Evolutionary conservation across 495 filamentous ascomycete genomes (phyloP).

Genomic region (Podospora appendiculata): DNA sequence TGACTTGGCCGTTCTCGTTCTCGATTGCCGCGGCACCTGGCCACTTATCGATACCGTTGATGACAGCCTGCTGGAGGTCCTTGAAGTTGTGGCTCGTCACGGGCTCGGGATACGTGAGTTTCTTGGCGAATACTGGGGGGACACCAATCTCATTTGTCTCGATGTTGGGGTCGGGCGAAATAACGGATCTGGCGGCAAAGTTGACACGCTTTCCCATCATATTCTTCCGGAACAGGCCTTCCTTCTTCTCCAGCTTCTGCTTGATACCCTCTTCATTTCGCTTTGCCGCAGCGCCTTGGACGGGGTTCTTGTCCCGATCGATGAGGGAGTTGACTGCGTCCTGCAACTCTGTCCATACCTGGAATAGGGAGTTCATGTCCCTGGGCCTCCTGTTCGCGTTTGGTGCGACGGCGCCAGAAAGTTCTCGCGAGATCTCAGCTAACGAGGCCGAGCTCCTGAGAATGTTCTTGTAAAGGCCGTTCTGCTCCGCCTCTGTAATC

Average conservation of each 20-base stretch:
- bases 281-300: constrained; percentile 63
- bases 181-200: constrained; percentile 94
- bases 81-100: constrained; percentile 96
- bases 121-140: constrained; percentile 91
- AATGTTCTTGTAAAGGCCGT: constrained; percentile 74
- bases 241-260: constrained; percentile 97
- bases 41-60: constrained; percentile 88
- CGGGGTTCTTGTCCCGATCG: constrained; percentile 75
- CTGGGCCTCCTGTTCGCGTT: constrained; percentile 31
- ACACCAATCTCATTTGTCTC: constrained; percentile 99
- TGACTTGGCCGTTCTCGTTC: constrained; percentile 86
- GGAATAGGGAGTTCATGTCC: constrained; percentile 36
- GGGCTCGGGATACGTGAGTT: constrained; percentile 93
- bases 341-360: constrained; percentile 73
- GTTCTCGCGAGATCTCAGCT: constrained; percentile 66
- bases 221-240: constrained; percentile 95
- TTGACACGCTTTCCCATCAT: constrained; percentile 99
- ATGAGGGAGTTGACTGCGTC: constrained; percentile 85
- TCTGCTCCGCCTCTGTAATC: constrained; percentile 78
- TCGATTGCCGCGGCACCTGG: constrained; percentile 92
- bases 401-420: constrained; percentile 35
- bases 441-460: constrained; percentile 62
- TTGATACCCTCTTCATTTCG: constrained; percentile 83
- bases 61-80: constrained; percentile 90
- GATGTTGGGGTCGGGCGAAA: constrained; percentile 96